Evolutionary conservation across 2,329 filamentous ascomycete species (phyloP), one percentile per base, ranked within the genome.

Genomic region (Pseudogymnoascus sp.): DNA sequence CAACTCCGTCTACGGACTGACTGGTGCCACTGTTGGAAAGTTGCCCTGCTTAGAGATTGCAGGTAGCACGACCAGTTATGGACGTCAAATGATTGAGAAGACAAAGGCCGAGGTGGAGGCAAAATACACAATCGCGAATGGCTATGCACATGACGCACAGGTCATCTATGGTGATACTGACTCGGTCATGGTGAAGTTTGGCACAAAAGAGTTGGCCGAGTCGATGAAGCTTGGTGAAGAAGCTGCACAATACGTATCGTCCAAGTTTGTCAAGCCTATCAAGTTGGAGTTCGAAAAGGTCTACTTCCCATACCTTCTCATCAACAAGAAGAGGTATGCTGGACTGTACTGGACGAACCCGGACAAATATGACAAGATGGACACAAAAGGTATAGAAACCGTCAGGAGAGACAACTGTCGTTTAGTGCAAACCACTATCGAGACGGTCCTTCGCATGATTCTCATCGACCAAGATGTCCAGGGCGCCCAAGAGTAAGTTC

Each of bases 201-300:
- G 95, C 48, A 93, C 92, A 8, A 88, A 86, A 45, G 92, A 97
- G 68, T 81, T 99, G 16, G 83, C 85, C 5, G 90, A 95, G 68
- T 89, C 92, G 21, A 99, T 99, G 95, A 92, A 90, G 72, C 81
- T 99, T 23, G 95, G 95, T n/a, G 85, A 96, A 73, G 93, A 99
- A 75, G 95, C 95, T 10, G 90, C 95, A 0, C 82, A 88, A 19
- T 96, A 81, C 70, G 95, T 99, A 43, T 97, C 95, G 4, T 84
- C 85, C 54, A 96, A 97, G 75, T 99, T 99, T 74, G 80, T 93
- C 75, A 96, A 95, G 73, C 95, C 95, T 3, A 99, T 99, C 82
- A 99, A 98, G 79, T 85, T 99, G 34, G 95, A 99, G 76, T 99
- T 99, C 77, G 95, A 99, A 76, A 99, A 99, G 78, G 93, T 99